Conservation (phyloP, 495 filamentous ascomycete species). For the Pyrenula massariospora region DNA sequence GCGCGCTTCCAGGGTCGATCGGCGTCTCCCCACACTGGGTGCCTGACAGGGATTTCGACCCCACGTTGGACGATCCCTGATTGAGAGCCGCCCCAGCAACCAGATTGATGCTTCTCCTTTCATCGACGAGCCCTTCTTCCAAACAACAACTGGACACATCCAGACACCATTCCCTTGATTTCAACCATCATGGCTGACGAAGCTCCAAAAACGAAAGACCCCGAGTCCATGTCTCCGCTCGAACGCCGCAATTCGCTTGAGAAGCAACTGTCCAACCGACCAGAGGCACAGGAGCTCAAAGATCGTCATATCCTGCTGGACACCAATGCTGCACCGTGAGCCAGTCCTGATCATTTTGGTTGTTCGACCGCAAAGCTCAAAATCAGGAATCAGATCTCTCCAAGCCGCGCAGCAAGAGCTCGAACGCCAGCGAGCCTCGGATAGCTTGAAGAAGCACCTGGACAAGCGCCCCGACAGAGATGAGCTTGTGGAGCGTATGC, state of each 20-base stretch:
- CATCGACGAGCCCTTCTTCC: not conserved
- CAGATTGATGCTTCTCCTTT: too few relatives aligned
- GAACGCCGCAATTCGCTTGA: constrained; percentile 82
- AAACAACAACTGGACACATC: not conserved
- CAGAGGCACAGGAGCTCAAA: constrained; percentile 70
- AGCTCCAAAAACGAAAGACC: constrained; percentile 18
- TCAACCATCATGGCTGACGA: not conserved
- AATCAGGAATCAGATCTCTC: constrained; percentile 32
- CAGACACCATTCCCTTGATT: too few relatives aligned
- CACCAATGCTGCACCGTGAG: constrained; percentile 58
- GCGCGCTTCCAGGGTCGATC: not conserved
- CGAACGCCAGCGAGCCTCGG: constrained; percentile 49
- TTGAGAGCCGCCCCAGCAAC: not conserved
- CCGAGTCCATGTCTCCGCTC: constrained; percentile 55
- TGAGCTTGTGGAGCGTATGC: constrained; percentile 60
- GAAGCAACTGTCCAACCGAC: constrained; percentile 69
- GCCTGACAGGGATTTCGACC: not conserved
- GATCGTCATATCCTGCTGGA: constrained; percentile 62
- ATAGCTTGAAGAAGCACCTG: constrained; percentile 56
- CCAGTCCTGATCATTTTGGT: constrained; percentile 2
- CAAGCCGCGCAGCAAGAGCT: constrained; percentile 52
- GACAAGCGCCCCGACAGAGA: constrained; percentile 53
- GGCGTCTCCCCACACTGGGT: not conserved
- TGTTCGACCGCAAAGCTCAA: not conserved
- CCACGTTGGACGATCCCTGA: not conserved